Evolutionary conservation across 768 basidiomycete genomes (phyloP).

Genomic region (Chalciporus pseudorubinellus): DNA sequence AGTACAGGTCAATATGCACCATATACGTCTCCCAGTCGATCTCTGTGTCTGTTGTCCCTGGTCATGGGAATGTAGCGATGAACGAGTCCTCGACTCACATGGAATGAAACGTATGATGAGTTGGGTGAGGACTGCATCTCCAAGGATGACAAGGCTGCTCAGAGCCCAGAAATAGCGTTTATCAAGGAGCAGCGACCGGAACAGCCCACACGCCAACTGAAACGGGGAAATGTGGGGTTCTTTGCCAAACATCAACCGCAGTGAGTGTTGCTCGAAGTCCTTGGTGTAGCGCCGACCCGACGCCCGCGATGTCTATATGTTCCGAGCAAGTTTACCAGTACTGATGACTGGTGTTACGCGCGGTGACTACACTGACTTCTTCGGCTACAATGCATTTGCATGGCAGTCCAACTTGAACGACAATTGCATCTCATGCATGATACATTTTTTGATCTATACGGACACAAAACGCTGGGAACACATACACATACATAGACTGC

Average conservation of each 20-base stretch:
- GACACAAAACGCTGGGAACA: not conserved
- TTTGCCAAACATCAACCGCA: not conserved
- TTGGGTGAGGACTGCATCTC: slow-evolving; percentile 74
- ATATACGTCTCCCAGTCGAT: slow-evolving; percentile 99
- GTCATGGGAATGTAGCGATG: slow-evolving; percentile 15
- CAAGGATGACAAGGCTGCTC: slow-evolving; percentile 61
- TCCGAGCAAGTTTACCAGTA: not conserved
- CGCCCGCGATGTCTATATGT: not conserved
- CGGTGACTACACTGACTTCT: not conserved
- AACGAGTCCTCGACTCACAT: slow-evolving; percentile 52
- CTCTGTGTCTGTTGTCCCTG: slow-evolving; percentile 74
- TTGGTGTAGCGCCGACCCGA: not conserved
- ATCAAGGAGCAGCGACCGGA: slow-evolving; percentile 41
- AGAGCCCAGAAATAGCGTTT: slow-evolving; percentile 65
- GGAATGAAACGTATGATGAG: slow-evolving; percentile 79
- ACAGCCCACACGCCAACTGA: slow-evolving; percentile 4
- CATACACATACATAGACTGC: slow-evolving; percentile 18
- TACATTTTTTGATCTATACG: slow-evolving; percentile 8
- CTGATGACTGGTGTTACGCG: no score
- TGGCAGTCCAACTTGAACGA: no score
- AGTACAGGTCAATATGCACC: slow-evolving; percentile 75
- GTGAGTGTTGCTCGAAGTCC: not conserved
- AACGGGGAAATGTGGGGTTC: not conserved
- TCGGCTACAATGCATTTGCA: not conserved
- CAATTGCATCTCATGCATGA: not conserved